These are phyloP conservation scores for Dactylonectria macrodidyma DNA, from an alignment of 2,329 filamentous ascomycete genomes.

Conservation along the genomic window DNA sequence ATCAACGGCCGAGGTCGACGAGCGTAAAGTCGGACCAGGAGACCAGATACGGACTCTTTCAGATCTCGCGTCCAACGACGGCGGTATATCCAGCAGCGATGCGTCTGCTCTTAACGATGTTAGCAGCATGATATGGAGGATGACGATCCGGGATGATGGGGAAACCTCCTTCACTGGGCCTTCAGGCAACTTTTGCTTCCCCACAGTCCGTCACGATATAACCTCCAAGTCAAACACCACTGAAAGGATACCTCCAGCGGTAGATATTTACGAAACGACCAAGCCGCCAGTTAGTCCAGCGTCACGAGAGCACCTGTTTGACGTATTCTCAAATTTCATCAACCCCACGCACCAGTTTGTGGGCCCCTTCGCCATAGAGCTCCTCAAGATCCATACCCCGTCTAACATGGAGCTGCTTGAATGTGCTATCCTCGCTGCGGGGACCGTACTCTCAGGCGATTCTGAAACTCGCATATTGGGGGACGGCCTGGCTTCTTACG, in stretches of 20 bases:
- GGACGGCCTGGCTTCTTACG: neutral
- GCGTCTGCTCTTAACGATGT: conserved; percentile 2
- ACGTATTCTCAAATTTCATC: neutral
- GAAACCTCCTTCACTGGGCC: conserved; percentile 9
- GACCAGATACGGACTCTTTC: neutral
- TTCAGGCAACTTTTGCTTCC: conserved; percentile 7
- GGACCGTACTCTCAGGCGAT: conserved; percentile 2
- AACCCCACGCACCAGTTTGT: conserved; percentile 11
- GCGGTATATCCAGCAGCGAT: neutral
- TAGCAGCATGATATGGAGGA: neutral
- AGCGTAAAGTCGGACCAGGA: neutral
- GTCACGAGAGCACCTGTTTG: neutral
- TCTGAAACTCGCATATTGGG: neutral
- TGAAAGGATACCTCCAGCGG: neutral
- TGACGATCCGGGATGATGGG: conserved; percentile 1
- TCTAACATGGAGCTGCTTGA: conserved; percentile 1
- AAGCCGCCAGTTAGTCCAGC: neutral
- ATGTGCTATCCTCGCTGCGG: neutral
- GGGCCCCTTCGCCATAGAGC: neutral
- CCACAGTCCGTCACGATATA: neutral
- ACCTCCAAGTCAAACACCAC: neutral
- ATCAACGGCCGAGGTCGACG: neutral
- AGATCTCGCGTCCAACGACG: neutral
- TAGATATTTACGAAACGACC: neutral
- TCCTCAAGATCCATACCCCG: neutral